Base-by-base conservation (phyloP, 208 protist species). In the Crithidia mellificae region DNA sequence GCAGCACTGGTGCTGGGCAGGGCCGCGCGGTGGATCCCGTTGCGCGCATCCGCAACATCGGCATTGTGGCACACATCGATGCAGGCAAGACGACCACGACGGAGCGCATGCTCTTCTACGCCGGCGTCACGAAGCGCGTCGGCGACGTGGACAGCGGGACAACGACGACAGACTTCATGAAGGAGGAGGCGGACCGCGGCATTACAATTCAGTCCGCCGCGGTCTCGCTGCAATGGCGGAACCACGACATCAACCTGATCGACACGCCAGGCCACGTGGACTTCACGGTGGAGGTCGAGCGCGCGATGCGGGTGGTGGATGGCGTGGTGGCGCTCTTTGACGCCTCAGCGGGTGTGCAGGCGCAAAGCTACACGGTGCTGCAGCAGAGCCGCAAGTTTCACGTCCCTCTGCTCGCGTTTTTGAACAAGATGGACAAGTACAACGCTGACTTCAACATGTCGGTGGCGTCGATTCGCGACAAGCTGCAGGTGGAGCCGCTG, bases 241-340 rank as follows among this genome's bases (percentile, higher is more conserved):
- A 80, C 7, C 72, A 96, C 63, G 32, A 59, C 59, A 90, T 98
- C 46, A 96, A 98, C 72, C 73, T 99, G 1, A 98, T 99, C 56
- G 98, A 99, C 85, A 98, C 98, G 0, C 98, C 98, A 1, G 97
- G 97, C 2, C 97, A 98, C 77, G 94, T 98, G 14, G 98, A 99
- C 78, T 99, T 99, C 61, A 98, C 95, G 19, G 87, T 99, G 36
- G 98, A 99, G 73, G 98, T 99, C 50, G 97, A 99, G 83, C 85
- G 97, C 19, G 83, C 92, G 27, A 83, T 99, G 78, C 91, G 98
- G 4, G 97, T 99, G n/a, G 87, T 99, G 38, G 98, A 99, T 73
- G 97, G 98, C 19, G 95, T 96, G 8, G 96, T 99, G 6, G 92
- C 94, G 2, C 81, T 99, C 22, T 97, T 99, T 57, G 97, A 99